Base-by-base conservation (phyloP, 345 rosid genomes). In the Orychophragmus violaceus region DNA sequence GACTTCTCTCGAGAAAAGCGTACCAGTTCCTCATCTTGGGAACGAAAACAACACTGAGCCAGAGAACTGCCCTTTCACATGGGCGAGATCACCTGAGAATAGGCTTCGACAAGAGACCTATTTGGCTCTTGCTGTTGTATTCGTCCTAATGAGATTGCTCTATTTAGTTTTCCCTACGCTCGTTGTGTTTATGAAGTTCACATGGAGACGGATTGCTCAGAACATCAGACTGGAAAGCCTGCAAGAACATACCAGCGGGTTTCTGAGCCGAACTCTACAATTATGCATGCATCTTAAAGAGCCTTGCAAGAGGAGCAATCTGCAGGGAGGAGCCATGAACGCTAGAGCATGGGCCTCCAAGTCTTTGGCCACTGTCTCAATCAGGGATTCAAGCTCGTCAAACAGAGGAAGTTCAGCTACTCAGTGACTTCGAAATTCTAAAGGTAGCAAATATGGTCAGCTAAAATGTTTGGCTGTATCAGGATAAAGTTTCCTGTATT, bases 1-100 rank as follows among this genome's bases (percentile, higher is more conserved):
- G 68, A 27, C 58, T 56, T 70, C 78, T 8, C 33, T 81, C 2
- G 80, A 81, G 63, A 81, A 74, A 78, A 76, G 69, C 16, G 63
- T 63, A 36, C 50, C 18, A 13, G 57, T 64, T 13, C 83, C 88
- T 22, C 67, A 81, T 72, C 83, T 68, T 11, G 87, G 78, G 71
- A 83, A 83, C 76, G 72, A 76, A 59, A 76, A 69, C 52, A 77
- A 68, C 60, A 13, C 62, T 5, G 95, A 84, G 66, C 85, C 27
- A 25, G 99, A 94, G 59, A 90, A 77, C 79, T 94, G 97, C 67
- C 99, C 96, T 0, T 94, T 90, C 77, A 80, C 90, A 54, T 94
- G 99, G 99, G 96, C 95, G 62, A 90, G 85, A 81, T 90, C 99
- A 42, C 99, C 97, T 2, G 97, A 87, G 83, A 88, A 94, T 62